Conservation (phyloP, 768 basidiomycete species). For the Termitomyces sp. region DNA sequence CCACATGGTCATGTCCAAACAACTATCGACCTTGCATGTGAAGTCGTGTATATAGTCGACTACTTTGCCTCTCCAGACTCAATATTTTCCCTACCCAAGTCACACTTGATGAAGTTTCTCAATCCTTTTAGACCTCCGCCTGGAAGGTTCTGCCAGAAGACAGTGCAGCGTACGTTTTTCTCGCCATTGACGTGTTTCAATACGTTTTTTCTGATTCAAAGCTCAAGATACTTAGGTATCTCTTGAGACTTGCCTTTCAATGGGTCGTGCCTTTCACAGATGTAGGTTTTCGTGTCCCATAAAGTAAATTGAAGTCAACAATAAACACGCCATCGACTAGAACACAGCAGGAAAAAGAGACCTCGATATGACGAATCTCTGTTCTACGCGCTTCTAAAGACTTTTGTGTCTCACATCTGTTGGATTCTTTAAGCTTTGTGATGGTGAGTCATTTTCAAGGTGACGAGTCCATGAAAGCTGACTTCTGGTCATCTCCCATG, state of each 20-base stretch:
- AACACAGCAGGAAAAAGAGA: slow-evolving; percentile 4
- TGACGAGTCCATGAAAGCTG: neutral
- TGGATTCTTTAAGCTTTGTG: slow-evolving; percentile 32
- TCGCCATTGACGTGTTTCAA: neutral
- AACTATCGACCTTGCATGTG: too few relatives aligned
- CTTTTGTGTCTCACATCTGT: slow-evolving; percentile 37
- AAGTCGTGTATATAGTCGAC: neutral
- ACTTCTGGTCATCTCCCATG: too few relatives aligned
- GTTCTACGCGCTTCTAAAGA: slow-evolving; percentile 30
- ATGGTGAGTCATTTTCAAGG: slow-evolving; percentile 20
- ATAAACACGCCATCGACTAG: neutral
- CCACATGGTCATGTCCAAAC: neutral
- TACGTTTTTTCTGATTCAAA: neutral
- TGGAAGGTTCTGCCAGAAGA: slow-evolving; percentile 43
- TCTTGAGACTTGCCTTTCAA: slow-evolving; percentile 46
- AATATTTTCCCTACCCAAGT: too few relatives aligned
- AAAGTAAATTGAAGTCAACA: slow-evolving; percentile 13
- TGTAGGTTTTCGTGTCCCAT: slow-evolving; percentile 60
- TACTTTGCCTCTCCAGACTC: neutral
- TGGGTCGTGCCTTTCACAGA: slow-evolving; percentile 54
- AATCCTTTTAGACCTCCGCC: slow-evolving; percentile 41
- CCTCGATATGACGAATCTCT: slow-evolving; percentile 32
- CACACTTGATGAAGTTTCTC: slow-evolving; percentile 21
- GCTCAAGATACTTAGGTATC: slow-evolving; percentile 25
- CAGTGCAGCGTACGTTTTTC: slow-evolving; percentile 31